A percentile compares a stretch with the other conserved stretches of the same genome.
Conservation (phyloP, 768 basidiomycete species). For the Russula griseocarnosa region DNA sequence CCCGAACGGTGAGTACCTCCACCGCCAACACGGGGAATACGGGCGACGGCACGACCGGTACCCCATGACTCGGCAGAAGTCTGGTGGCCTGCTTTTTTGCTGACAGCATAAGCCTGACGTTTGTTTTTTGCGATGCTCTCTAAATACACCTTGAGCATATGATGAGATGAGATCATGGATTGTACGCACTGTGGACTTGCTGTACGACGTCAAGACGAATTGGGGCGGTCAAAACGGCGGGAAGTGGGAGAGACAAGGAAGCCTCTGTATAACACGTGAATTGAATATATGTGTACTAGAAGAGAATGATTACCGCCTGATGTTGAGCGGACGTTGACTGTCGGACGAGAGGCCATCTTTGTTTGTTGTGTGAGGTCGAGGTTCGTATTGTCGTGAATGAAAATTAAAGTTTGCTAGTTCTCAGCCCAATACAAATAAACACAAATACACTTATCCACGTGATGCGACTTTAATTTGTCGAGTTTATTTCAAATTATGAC, state of each 20-base stretch:
- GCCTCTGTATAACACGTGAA: slow-evolving; percentile 49
- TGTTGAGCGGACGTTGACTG: slow-evolving; percentile 75
- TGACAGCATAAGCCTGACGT: slow-evolving; percentile 95
- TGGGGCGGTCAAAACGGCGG: slow-evolving; percentile 95
- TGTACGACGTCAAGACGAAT: slow-evolving; percentile 98
- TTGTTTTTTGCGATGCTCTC: slow-evolving; percentile 98
- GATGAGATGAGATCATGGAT: not conserved
- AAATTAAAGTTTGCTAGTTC: slow-evolving; percentile 30
- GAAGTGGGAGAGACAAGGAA: slow-evolving; percentile 84
- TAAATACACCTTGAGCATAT: slow-evolving; percentile 35
- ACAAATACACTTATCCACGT: slow-evolving; percentile 8
- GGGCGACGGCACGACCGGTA: slow-evolving; percentile 99
- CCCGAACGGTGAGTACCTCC: slow-evolving; percentile 98
- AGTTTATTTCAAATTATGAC: no score
- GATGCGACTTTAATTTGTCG: no score
- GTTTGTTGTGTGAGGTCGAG: slow-evolving; percentile 13
- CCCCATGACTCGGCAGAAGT: slow-evolving; percentile 99
- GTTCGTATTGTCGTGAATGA: not conserved
- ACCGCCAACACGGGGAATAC: slow-evolving; percentile 99
- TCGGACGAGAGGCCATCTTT: slow-evolving; percentile 88
- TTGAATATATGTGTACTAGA: slow-evolving; percentile 1
- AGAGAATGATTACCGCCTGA: slow-evolving; percentile 56
- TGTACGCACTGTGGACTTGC: slow-evolving; percentile 95
- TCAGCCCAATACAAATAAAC: slow-evolving; percentile 21
- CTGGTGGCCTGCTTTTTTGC: slow-evolving; percentile 98